Evolutionary conservation across 257 asterid genomes (phyloP).

Genomic region (Penstemon barbatus): DNA sequence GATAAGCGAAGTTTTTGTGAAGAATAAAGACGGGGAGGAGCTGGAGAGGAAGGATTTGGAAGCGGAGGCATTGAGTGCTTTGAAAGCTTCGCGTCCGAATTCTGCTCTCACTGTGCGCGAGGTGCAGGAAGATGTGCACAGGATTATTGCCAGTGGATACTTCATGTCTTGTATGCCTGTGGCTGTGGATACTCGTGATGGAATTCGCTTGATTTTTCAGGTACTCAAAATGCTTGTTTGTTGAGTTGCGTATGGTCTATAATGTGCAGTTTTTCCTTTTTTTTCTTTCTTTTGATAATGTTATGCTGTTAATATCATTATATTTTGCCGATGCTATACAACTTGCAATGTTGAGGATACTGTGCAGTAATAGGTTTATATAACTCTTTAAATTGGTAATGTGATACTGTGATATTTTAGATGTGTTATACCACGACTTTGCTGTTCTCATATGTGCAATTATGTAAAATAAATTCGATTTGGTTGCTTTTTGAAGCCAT

Average conservation of each 20-base stretch:
- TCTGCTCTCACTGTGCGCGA: slow-evolving; percentile 89
- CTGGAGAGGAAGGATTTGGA: slow-evolving; percentile 93
- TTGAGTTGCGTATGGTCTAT: not conserved
- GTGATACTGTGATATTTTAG: not conserved
- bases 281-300: not conserved
- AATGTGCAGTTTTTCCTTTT: too few species aligned
- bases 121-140: slow-evolving; percentile 94
- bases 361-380: not conserved
- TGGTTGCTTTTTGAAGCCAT: not conserved
- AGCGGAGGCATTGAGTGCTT: slow-evolving; percentile 72
- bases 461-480: not conserved
- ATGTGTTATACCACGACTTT: not conserved
- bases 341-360: not conserved
- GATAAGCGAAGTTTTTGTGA: slow-evolving; percentile 88
- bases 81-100: slow-evolving; percentile 86
- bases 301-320: not conserved
- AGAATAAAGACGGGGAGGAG: slow-evolving; percentile 91
- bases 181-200: slow-evolving; percentile 95
- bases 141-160: slow-evolving; percentile 87
- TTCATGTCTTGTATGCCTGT: slow-evolving; percentile 94
- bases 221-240: slow-evolving; percentile 34
- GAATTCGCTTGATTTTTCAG: slow-evolving; percentile 91
- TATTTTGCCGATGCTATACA: not conserved
- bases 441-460: not conserved
- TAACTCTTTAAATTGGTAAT: not conserved